Base-by-base conservation (phyloP, 2,329 filamentous ascomycete species). In the Beauveria varroae region DNA sequence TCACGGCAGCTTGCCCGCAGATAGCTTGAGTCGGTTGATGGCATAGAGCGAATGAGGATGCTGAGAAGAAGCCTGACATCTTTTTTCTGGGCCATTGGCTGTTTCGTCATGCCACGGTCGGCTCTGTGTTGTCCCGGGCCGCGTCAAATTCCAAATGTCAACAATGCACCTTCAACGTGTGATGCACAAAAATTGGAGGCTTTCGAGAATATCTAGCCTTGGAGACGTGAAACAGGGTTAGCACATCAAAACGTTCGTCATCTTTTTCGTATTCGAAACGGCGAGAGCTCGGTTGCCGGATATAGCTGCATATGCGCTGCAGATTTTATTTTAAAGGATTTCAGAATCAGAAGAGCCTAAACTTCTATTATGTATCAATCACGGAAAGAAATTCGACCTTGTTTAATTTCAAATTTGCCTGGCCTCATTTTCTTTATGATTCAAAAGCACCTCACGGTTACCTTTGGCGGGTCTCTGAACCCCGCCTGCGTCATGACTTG, bases 111-210 rank as follows among this genome's bases (percentile, higher is more conserved):
- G 57, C n/a, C 16, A 26, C 14, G 28, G 37, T 60, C 57, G 57
- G 57, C 57, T 16, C 40, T 34, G 57, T 52, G 50, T 60, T 60
- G 57, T 60, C 57, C 57, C 57, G 57, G 20, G 5, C 57, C 57
- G 56, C 12, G 24, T 44, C 44, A 18, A 18, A 43, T 14, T 22
- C 5, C 1, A n/a, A 5, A 12, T 49, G 14, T 49, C 20, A 37
- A 47, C 28, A 14, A n/a, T 22, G 3, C 10, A 26, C 44, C 20
- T 47, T 9, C 10, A 43, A 43, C n/a, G 18, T 37, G 2, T 37
- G 12, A 18, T 12, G 26, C 16, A 20, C 8, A 8, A 14, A 24
- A 10, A 24, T 54, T 53, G 18, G 51, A 54, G 6, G 26, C 51
- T 54, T 22, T 37, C 34, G 34, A 37, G 5, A 37, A 6, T 12